Evolutionary conservation across 257 asterid species (phyloP).

Genomic region (Scutellaria barbata): DNA sequence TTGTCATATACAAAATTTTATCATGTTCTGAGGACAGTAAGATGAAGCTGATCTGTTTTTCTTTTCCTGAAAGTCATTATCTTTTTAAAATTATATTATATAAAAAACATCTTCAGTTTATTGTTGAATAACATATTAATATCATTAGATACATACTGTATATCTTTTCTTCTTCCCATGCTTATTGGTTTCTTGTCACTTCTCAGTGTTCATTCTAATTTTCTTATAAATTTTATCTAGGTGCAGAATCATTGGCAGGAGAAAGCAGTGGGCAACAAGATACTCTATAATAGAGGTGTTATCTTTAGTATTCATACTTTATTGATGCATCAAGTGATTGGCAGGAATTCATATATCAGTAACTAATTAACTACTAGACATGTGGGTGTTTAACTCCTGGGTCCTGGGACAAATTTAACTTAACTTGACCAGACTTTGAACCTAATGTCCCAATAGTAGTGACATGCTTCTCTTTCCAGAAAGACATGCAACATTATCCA

Average conservation of each 20-base stretch:
- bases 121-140: slow-evolving; percentile 4
- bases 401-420: slow-evolving; percentile 5
- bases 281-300: slow-evolving; percentile 36
- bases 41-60: slow-evolving; percentile 11
- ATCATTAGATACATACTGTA: neutral
- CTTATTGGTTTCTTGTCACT: slow-evolving; percentile 21
- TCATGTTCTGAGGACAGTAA: slow-evolving; percentile 6
- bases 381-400: slow-evolving; percentile 12
- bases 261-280: slow-evolving; percentile 45
- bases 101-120: slow-evolving; percentile 3
- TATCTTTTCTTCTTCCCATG: neutral
- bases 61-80: slow-evolving; percentile 6
- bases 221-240: slow-evolving; percentile 1
- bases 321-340: slow-evolving; percentile 21
- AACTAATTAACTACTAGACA: neutral
- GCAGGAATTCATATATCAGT: neutral
- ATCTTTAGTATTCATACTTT: slow-evolving; percentile 8
- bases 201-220: neutral
- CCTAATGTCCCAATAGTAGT: neutral
- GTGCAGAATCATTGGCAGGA: slow-evolving; percentile 45
- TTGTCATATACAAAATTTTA: neutral
- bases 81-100: neutral
- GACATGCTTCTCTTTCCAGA: neutral
- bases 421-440: neutral
- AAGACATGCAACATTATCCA: neutral